Conservation (phyloP, 106 monocot species). For the Chionographis japonica region DNA sequence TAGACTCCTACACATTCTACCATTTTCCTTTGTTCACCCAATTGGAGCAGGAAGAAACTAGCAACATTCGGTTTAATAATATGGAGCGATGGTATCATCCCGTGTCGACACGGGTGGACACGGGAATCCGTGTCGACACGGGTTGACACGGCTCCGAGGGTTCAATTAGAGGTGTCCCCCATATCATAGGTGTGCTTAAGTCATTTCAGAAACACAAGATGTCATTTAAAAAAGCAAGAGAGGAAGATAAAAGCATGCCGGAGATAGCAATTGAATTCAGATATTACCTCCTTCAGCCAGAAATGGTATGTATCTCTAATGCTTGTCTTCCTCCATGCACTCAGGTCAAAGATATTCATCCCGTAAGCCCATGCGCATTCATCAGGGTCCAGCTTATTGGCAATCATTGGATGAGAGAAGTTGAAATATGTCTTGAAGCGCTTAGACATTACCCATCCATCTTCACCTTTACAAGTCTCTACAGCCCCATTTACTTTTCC, state of each 20-base stretch:
- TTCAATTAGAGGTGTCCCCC: no score
- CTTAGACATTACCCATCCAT: conserved; percentile 85
- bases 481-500: conserved; percentile 96
- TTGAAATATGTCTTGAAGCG: conserved; percentile 87
- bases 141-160: no score
- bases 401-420: conserved; percentile 81
- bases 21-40: no score
- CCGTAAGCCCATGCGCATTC: conserved; percentile 99
- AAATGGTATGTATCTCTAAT: conserved; percentile 78
- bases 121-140: no score
- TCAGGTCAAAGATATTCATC: conserved; percentile 91
- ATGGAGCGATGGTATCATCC: no score
- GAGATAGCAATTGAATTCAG: background rate
- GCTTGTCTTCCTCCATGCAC: conserved; percentile 70
- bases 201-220: no score
- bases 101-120: no score
- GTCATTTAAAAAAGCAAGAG: no score
- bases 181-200: no score
- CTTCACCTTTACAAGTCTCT: conserved; percentile 84
- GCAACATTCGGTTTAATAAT: no score
- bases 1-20: no score
- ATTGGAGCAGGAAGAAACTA: no score
- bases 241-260: background rate
- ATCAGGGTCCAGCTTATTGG: conserved; percentile 48
- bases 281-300: conserved; percentile 92